Base-by-base conservation (phyloP, 2,329 filamentous ascomycete species). In the Fusarium decemcellulare region DNA sequence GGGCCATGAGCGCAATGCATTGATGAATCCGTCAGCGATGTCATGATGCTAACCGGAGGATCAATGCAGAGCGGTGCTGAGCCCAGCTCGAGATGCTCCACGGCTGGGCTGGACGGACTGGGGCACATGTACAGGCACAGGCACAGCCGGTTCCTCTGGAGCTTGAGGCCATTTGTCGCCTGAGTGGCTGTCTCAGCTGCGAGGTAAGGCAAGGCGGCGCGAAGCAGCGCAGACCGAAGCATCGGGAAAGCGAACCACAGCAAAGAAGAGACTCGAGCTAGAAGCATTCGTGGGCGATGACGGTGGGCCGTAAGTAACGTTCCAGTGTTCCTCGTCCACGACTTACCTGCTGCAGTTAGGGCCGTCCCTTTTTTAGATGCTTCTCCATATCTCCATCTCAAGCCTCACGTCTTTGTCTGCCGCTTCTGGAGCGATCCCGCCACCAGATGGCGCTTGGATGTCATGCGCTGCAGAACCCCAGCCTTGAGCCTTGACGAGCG, bases 271-370 rank as follows among this genome's bases (percentile, higher is more conserved):
- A 39, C 43, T 36, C 44, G 32, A 44, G 27, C 29, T 62, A 44
- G 67, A 70, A 59, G 56, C 60, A 55, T 68, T 68, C 50, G 39
- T 51, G 64, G 57, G 68, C 67, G 64, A 52, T 65, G 62, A 52
- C 57, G 57, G 67, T 68, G 68, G 67, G 57, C 54, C 67, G 61
- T 67, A 68, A 61, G 68, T 71, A 71, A 71, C 68, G 68, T 71
- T 71, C 64, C 68, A 71, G 68, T 43, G 53, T 61, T 54, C 37
- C 48, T 69, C 51, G 65, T 67, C 63, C 39, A 14, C 14, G 14
- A 36, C 34, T 53, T 70, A 56, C 67, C 27, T 9, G 11, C 9
- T 54, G 12, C 4, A 57, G 67, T 57, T 53, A 70, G 61, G 53
- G 54, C 40, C 11, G 44, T 70, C 18, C 56, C 67, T 68, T 70